These are phyloP conservation scores for Rubus parviflorus DNA, from an alignment of 306 rosid genomes.

Conservation along the genomic window DNA sequence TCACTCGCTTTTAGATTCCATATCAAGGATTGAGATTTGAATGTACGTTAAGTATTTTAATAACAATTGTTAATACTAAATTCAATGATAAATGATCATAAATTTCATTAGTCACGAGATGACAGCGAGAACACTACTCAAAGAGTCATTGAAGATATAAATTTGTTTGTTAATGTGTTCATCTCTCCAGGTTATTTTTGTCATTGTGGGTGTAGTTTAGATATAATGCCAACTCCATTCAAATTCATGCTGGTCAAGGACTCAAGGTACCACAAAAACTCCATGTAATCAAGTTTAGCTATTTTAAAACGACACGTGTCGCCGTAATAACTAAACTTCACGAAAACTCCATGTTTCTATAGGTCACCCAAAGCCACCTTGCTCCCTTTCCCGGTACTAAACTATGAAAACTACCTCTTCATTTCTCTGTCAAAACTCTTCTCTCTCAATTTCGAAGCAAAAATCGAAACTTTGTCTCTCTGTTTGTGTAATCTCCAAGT, in stretches of 20 bases:
- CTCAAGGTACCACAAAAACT: neutral
- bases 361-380: neutral
- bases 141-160: too few relatives aligned
- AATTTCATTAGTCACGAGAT: too few relatives aligned
- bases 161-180: too few relatives aligned
- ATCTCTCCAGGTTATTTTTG: neutral
- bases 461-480: neutral
- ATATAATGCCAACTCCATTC: neutral
- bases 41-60: too few relatives aligned
- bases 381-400: constrained; percentile 16
- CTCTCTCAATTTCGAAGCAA: neutral
- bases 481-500: neutral
- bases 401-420: constrained; percentile 36
- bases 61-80: too few relatives aligned
- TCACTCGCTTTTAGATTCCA: too few relatives aligned
- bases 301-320: neutral
- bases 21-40: too few relatives aligned
- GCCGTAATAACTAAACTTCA: too few relatives aligned
- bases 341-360: neutral
- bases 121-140: too few relatives aligned
- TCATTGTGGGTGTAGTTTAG: neutral
- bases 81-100: too few relatives aligned
- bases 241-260: neutral
- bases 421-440: constrained; percentile 5
- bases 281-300: neutral